Base-by-base conservation (phyloP, 768 basidiomycete genomes). In the Tremella fuciformis region DNA sequence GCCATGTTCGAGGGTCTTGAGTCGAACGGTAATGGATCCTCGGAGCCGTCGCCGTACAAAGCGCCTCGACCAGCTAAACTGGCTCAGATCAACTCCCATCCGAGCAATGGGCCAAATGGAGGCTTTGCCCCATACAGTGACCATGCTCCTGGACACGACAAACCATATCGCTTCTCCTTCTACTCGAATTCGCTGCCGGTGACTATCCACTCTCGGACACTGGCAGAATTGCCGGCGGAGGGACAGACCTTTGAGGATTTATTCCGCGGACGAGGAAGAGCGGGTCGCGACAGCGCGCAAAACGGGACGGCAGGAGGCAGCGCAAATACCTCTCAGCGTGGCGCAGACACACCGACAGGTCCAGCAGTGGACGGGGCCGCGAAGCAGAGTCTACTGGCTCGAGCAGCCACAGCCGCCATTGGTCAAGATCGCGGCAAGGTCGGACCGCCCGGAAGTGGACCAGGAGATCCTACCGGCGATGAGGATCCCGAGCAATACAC, bases 121-220 rank as follows among this genome's bases (percentile, higher is more conserved):
- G 57, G 69, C 25, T 65, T 71, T 52, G 53, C 59, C 44, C 58
- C 74, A 19, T 75, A 72, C 59, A 65, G 66, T 3, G 75, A 75
- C 49, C 50, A 50, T 83, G 62, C 52, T 55, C 64, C 60, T 16
- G 78, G 70, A 0, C 87, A 91, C 63, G 91, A 92, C 69, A 82
- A 91, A 69, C 94, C 93, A 8, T 98, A 97, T 73, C 84, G 96
- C 46, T 99, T 98, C 79, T 97, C 96, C 0, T 99, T 98, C 79
- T 99, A 98, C 78, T 97, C 91, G 16, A 98, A 96, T 69, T 83
- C 87, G 3, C 80, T 96, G 50, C 85, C 87, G 2, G 88, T 91
- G 0, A 97, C 96, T 1, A 97, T 99, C 49, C 94, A 98, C 79
- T 89, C 96, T 0, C 84, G 92, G 16, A 92, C 88, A 62, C 79